These are phyloP conservation scores for Rhodotorula sphaerocarpa DNA, from an alignment of 768 basidiomycete genomes.

Conservation along the genomic window DNA sequence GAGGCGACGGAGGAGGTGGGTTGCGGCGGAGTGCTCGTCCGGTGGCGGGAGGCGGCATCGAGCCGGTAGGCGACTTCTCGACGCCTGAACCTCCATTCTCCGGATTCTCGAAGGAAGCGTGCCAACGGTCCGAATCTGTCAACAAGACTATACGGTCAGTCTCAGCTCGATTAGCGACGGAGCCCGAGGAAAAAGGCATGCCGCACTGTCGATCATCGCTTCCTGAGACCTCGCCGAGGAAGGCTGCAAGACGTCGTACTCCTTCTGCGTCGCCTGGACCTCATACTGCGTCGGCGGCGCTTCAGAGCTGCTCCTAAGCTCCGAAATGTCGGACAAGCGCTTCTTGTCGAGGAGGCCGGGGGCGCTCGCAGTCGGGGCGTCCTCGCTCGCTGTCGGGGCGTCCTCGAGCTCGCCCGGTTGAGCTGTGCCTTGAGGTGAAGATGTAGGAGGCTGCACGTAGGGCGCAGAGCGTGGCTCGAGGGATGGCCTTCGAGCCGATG, in stretches of 20 bases:
- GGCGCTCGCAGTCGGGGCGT: too few relatives aligned
- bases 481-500: too few relatives aligned
- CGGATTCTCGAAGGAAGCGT: constrained; percentile 5
- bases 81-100: neutral
- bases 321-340: constrained; percentile 23
- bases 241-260: constrained; percentile 14
- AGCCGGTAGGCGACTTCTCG: neutral
- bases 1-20: neutral
- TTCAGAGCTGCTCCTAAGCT: constrained; percentile 12
- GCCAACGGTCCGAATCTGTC: constrained; percentile 16
- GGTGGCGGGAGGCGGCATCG: neutral
- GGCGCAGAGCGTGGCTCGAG: neutral
- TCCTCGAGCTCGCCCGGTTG: too few relatives aligned
- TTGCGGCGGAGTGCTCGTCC: constrained; percentile 19
- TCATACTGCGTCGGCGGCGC: constrained; percentile 20
- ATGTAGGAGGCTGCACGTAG: neutral
- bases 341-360: neutral
- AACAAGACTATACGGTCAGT: too few relatives aligned
- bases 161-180: too few relatives aligned
- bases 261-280: constrained; percentile 19
- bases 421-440: neutral
- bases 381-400: too few relatives aligned
- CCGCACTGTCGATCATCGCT: constrained; percentile 1
- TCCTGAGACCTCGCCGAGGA: neutral
- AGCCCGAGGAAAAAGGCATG: neutral